Percentiles rank a stretch among this genome's conserved stretches.
These are phyloP conservation scores for Lactarius sp. DNA, from an alignment of 768 basidiomycete species.

Conservation along the genomic window DNA sequence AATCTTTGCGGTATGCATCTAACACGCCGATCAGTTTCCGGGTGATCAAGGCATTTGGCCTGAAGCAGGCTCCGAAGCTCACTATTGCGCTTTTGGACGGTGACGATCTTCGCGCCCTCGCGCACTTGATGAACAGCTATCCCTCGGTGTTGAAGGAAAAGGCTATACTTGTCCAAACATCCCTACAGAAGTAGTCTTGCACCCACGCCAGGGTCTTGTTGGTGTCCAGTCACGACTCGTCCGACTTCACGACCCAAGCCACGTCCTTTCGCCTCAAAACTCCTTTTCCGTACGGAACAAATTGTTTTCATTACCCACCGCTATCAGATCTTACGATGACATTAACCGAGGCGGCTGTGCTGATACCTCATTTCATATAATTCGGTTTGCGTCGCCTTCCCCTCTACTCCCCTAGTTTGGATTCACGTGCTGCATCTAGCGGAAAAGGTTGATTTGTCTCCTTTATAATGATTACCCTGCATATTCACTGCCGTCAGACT, in stretches of 20 bases:
- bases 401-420: slow-evolving; percentile 1
- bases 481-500: slow-evolving; percentile 11
- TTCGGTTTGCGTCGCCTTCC: slow-evolving; percentile 6
- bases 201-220: not conserved
- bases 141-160: slow-evolving; percentile 71
- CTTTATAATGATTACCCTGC: slow-evolving; percentile 15
- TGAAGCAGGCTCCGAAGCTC: slow-evolving; percentile 82
- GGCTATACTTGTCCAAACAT: slow-evolving; percentile 14
- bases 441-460: slow-evolving; percentile 17
- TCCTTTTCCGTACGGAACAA: slow-evolving; percentile 4
- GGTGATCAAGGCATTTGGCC: slow-evolving; percentile 67
- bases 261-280: not conserved
- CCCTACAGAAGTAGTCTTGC: slow-evolving; percentile 12
- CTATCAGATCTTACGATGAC: slow-evolving; percentile 5
- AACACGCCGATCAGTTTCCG: slow-evolving; percentile 38
- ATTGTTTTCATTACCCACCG: slow-evolving; percentile 3
- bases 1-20: slow-evolving; percentile 15
- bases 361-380: slow-evolving; percentile 22
- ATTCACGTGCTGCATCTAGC: slow-evolving; percentile 13
- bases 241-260: not conserved
- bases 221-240: not conserved
- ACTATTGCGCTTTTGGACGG: slow-evolving; percentile 80
- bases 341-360: slow-evolving; percentile 7
- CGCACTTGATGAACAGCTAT: slow-evolving; percentile 86
- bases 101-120: slow-evolving; percentile 78